These are phyloP conservation scores for Poteriospumella lacustris DNA, from an alignment of 108 stramenopile species.

Conservation along the genomic window DNA sequence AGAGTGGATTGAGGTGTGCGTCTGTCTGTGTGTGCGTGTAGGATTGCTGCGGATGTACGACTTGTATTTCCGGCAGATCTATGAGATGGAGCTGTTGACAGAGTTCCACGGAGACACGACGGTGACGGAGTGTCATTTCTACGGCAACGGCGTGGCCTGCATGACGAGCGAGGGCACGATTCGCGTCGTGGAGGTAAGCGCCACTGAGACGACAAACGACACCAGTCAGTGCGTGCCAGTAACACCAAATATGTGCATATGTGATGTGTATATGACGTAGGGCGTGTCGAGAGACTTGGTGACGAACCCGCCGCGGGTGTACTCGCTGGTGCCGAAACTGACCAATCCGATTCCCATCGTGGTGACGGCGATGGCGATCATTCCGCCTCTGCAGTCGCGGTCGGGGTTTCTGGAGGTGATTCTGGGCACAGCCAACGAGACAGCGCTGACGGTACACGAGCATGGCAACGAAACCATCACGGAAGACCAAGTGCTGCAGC, in stretches of 20 bases:
- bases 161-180: not conserved
- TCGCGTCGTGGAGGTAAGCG: conserved; percentile 5
- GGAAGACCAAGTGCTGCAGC: conserved; percentile 36
- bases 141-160: conserved; percentile 14
- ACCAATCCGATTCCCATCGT: no score
- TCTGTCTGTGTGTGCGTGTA: no score
- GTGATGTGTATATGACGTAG: no score
- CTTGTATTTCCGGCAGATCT: no score
- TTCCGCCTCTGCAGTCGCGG: conserved; percentile 7
- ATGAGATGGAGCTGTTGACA: no score
- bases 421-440: conserved; percentile 35
- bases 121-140: conserved; percentile 24
- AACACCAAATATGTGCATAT: no score
- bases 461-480: conserved; percentile 31
- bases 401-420: conserved; percentile 34
- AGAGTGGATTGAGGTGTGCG: no score
- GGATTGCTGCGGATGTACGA: no score
- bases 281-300: no score
- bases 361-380: conserved; percentile 25
- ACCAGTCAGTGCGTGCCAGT: no score
- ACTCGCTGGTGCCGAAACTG: not conserved
- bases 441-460: conserved; percentile 24
- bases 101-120: no score
- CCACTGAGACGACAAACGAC: no score
- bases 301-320: not conserved